Evolutionary conservation across 768 basidiomycete species (phyloP).

Genomic region (Phlebiopsis gigantea): DNA sequence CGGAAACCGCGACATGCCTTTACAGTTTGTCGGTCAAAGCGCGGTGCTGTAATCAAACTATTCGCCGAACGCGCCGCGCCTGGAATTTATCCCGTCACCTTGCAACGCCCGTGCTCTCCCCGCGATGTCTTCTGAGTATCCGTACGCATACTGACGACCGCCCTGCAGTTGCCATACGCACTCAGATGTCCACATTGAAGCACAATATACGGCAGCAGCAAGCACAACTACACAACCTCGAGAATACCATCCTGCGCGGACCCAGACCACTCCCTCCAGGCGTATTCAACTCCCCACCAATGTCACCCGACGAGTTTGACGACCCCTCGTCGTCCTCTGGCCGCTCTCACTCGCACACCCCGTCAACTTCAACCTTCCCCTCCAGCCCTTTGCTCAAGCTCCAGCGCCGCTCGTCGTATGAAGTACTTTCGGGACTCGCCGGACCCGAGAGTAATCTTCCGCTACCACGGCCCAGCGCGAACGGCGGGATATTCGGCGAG

Average conservation of each 20-base stretch:
- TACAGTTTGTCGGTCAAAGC: slow-evolving; percentile 17
- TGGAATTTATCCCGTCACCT: neutral
- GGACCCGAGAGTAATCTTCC: slow-evolving; percentile 75
- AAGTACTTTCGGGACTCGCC: slow-evolving; percentile 63
- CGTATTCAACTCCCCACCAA: slow-evolving; percentile 35
- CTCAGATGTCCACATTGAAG: slow-evolving; percentile 76
- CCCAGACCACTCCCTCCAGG: slow-evolving; percentile 52
- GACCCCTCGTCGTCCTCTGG: slow-evolving; percentile 7
- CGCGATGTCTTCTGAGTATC: neutral
- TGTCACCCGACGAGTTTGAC: slow-evolving; percentile 29
- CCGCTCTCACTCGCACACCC: slow-evolving; percentile 20
- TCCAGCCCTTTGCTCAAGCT: slow-evolving; percentile 29
- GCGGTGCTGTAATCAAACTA: neutral
- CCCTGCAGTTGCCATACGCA: slow-evolving; percentile 61
- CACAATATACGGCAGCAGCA: slow-evolving; percentile 82
- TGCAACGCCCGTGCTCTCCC: neutral
- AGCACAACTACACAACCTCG: slow-evolving; percentile 67
- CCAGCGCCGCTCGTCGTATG: slow-evolving; percentile 65
- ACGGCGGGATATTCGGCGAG: slow-evolving; percentile 34
- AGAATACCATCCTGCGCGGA: slow-evolving; percentile 60
- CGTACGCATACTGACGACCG: slow-evolving; percentile 9
- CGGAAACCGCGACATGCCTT: no score
- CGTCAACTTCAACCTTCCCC: slow-evolving; percentile 1
- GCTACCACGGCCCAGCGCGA: slow-evolving; percentile 41
- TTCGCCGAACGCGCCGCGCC: neutral